Conservation (phyloP, 2,329 filamentous ascomycete genomes). For the Ophiocordyceps camponoti-rufipedis region DNA sequence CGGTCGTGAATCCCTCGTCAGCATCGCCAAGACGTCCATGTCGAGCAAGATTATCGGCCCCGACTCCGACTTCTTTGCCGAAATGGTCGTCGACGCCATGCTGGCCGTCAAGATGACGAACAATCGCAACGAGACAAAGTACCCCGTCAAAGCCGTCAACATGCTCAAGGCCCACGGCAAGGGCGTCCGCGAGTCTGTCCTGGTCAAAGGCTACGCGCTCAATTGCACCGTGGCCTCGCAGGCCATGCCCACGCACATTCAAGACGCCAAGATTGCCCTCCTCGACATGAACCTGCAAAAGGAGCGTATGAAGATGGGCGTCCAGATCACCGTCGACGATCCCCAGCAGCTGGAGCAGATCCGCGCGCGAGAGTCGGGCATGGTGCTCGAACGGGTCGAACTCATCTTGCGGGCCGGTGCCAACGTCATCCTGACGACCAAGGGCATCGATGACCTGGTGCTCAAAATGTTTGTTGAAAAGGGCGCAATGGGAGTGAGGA, state of each 20-base stretch:
- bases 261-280: constrained; percentile 90
- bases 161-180: constrained; percentile 97
- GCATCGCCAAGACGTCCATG: constrained; percentile 97
- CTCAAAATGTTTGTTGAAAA: constrained; percentile 89
- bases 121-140: constrained; percentile 79
- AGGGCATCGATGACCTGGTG: constrained; percentile 93
- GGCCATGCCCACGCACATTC: constrained; percentile 86
- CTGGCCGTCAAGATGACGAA: constrained; percentile 86
- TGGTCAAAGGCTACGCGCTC: constrained; percentile 91
- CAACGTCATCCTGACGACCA: constrained; percentile 91
- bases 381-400: constrained; percentile 84
- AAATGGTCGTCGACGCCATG: constrained; percentile 96
- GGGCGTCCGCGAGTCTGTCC: constrained; percentile 67
- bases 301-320: constrained; percentile 96
- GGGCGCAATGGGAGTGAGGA: constrained; percentile 85
- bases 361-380: constrained; percentile 75
- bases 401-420: constrained; percentile 96
- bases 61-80: constrained; percentile 91
- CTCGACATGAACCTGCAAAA: constrained; percentile 98
- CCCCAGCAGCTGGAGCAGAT: constrained; percentile 97
- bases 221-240: constrained; percentile 98
- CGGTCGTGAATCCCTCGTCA: constrained; percentile 76
- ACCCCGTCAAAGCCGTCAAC: constrained; percentile 97
- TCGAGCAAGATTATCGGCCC: constrained; percentile 96
- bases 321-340: constrained; percentile 96